Base-by-base conservation (phyloP, 352 stramenopile species). In the Globisporangium irregulare region DNA sequence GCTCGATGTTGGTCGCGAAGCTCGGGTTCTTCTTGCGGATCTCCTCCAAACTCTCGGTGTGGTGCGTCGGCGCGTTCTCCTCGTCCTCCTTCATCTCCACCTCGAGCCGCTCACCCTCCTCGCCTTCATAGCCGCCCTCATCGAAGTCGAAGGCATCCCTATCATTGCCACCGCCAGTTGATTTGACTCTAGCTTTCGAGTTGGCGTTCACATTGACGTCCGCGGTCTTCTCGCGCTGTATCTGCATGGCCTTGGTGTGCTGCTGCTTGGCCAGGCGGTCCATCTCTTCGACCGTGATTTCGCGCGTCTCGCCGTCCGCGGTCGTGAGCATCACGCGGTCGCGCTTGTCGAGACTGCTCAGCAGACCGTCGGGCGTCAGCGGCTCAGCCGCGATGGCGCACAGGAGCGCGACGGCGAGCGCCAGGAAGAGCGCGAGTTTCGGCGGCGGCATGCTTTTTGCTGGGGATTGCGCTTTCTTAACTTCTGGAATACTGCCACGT, bases 251-350 rank as follows among this genome's bases (percentile, higher is more conserved):
- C 41, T 79, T 64, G 38, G 78, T 55, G 10, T 74, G 73, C 29
- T 79, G 78, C 57, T 65, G 62, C 15, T 70, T 66, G 1, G 74
- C 71, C 43, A 86, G 50, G 18, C 64, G 60, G 59, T 84, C 74
- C 57, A 84, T 81, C 72, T 85, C 77, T 12, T 59, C 79, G n/a
- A 76, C 72, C 34, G 77, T 75, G 53, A 87, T 71, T 25, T 89
- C 81, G 18, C 73, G 74, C 41, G 76, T 69, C 20, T 74, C 67
- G 48, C 80, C 83, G 20, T 84, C 76, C n/a, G 75, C 73, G 2
- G 75, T 68, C 14, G 70, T 84, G 27, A 92, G 61, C 4, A 74
- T 70, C 38, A 86, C 68, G 18, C 65, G 69, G 22, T 71, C 58
- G 6, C n/a, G 22, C 58, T 71, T 71, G 66, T 62, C 59, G 34